phyloP scores from a whole-genome alignment of 1,284 basidiomycete species.

The Boletus sp. region DNA sequence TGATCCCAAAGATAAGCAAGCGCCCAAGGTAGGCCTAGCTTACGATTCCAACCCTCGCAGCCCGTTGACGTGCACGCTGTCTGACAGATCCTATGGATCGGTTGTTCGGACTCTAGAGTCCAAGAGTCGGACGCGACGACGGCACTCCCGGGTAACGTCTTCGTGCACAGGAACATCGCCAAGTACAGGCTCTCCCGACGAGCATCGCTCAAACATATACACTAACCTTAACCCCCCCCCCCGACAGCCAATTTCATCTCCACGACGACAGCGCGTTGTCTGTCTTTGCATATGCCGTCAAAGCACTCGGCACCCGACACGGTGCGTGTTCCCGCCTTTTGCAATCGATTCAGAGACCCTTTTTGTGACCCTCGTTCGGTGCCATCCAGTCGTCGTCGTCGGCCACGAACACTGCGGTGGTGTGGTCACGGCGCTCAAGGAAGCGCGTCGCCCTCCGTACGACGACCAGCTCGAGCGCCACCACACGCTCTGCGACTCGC shows the following conservation, averaged over 20 bases:
- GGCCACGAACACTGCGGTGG: constrained; percentile 29
- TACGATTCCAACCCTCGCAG: neutral
- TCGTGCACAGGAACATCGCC: constrained; percentile 50
- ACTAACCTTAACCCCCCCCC: neutral
- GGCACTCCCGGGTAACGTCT: constrained; percentile 45
- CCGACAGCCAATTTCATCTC: constrained; percentile 25
- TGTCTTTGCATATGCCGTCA: constrained; percentile 23
- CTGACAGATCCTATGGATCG: constrained; percentile 51
- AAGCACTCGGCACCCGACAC: constrained; percentile 17
- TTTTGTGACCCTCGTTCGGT: neutral
- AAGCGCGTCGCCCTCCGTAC: neutral
- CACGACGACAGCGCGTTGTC: constrained; percentile 24
- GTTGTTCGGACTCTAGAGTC: constrained; percentile 49
- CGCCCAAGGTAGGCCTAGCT: constrained; percentile 20
- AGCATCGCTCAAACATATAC: neutral
- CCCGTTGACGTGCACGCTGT: neutral
- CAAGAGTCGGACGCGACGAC: constrained; percentile 39
- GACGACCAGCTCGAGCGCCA: constrained; percentile 2
- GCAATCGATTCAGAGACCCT: too few relatives aligned
- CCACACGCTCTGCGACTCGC: constrained; percentile 17
- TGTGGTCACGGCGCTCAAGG: constrained; percentile 17
- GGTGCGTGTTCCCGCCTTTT: too few relatives aligned
- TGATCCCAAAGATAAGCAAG: constrained; percentile 9
- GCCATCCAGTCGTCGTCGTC: constrained; percentile 20
- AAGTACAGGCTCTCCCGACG: constrained; percentile 32